phyloP scores from a whole-genome alignment of 2,329 filamentous ascomycete species.

The Myriosclerotinia curreyana region DNA sequence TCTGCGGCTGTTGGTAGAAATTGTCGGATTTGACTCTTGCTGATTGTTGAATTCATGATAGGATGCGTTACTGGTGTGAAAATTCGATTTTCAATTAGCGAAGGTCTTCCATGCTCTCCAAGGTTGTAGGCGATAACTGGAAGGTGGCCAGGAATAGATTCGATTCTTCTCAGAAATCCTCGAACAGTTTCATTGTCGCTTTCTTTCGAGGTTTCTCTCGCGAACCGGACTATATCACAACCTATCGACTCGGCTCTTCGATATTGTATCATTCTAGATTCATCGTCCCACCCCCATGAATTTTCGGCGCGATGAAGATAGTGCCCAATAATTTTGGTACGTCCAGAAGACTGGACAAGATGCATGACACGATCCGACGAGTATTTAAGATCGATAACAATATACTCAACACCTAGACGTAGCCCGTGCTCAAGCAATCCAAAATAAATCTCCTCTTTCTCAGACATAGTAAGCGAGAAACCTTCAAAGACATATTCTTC shows the following conservation, averaged over 20 bases:
- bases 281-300: conserved; percentile 47
- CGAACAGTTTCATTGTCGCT: conserved; percentile 48
- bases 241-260: conserved; percentile 49
- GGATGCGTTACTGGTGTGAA: conserved; percentile 54
- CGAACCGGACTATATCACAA: conserved; percentile 56
- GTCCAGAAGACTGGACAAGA: conserved; percentile 48
- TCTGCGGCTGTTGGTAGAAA: conserved; percentile 53
- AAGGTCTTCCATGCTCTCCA: conserved; percentile 52
- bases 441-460: conserved; percentile 47
- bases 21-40: conserved; percentile 35
- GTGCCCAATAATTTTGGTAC: conserved; percentile 54
- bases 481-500: conserved; percentile 45
- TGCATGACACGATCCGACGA: conserved; percentile 46
- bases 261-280: conserved; percentile 49
- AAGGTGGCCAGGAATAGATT: conserved; percentile 33
- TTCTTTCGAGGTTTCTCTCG: conserved; percentile 48
- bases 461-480: conserved; percentile 27
- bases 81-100: conserved; percentile 55
- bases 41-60: conserved; percentile 55
- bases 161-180: conserved; percentile 33
- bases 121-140: conserved; percentile 54
- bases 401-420: conserved; percentile 63
- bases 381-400: conserved; percentile 60
- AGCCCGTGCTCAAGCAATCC: conserved; percentile 61
- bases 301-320: conserved; percentile 42